phyloP scores from a whole-genome alignment of 1,139 yeast species.

The Saccharomyces hybrid region DNA sequence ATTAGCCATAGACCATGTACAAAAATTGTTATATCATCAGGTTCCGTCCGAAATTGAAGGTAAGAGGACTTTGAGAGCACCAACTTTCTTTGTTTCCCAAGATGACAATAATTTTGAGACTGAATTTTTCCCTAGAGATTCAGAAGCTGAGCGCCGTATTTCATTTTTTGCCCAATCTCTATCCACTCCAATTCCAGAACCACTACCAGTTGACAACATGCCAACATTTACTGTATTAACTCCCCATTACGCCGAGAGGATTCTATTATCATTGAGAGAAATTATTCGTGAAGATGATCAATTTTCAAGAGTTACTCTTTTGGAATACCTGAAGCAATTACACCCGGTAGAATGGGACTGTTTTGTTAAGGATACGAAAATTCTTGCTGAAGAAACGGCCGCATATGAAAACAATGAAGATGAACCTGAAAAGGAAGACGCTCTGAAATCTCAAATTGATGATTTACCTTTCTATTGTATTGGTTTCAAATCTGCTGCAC shows the following conservation, averaged over 20 bases:
- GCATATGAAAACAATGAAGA: constrained; percentile 74
- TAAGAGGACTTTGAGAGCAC: constrained; percentile 95
- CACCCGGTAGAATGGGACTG: constrained; percentile 99
- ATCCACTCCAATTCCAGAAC: constrained; percentile 97
- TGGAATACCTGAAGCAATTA: constrained; percentile 93
- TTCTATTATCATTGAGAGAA: constrained; percentile 86
- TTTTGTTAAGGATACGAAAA: constrained; percentile 96
- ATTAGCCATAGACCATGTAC: constrained; percentile 96
- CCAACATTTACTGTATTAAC: constrained; percentile 97
- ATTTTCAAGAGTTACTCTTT: constrained; percentile 90
- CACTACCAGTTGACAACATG: constrained; percentile 98
- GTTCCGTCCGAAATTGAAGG: constrained; percentile 97
- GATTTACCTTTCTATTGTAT: constrained; percentile 97
- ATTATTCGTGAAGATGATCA: constrained; percentile 98
- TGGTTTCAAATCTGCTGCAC: constrained; percentile 99
- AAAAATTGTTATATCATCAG: constrained; percentile 91
- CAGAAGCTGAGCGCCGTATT: constrained; percentile 98
- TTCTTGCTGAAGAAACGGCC: constrained; percentile 94
- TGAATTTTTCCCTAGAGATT: constrained; percentile 91
- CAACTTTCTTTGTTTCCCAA: constrained; percentile 95
- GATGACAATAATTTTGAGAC: constrained; percentile 93
- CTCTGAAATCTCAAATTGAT: constrained; percentile 80
- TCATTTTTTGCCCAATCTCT: constrained; percentile 97
- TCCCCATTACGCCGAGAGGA: constrained; percentile 97
- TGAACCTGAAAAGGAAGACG: constrained; percentile 54